Evolutionary conservation across 208 protist species (phyloP).

Genomic region (Balamuthia mandrillaris): DNA sequence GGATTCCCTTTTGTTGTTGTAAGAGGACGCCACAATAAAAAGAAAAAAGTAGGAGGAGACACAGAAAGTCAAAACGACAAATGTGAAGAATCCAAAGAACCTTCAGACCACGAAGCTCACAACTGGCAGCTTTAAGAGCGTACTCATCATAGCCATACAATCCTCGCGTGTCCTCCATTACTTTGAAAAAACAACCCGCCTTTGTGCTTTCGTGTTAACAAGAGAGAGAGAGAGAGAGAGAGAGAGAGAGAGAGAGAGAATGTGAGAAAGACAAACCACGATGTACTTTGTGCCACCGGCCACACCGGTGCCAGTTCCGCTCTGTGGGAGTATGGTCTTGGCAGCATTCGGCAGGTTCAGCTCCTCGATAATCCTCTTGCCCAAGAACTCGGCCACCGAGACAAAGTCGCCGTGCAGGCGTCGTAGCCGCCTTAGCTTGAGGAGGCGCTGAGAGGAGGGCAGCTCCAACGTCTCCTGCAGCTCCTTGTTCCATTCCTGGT

Average conservation of each 20-base stretch:
- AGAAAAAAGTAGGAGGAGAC: not conserved
- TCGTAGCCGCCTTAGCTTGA: no score
- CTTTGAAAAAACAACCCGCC: conserved; percentile 32
- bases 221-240: not conserved
- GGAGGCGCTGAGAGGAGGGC: no score
- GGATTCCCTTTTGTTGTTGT: not conserved
- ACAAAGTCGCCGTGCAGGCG: no score
- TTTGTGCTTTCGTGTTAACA: not conserved
- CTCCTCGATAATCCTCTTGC: not conserved
- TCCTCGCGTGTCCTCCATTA: not conserved
- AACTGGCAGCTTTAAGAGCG: not conserved
- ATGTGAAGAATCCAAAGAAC: not conserved
- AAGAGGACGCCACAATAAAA: not conserved
- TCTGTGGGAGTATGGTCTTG: not conserved
- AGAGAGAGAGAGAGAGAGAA: not conserved
- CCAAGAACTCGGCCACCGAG: conserved; percentile 10
- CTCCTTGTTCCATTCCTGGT: no score
- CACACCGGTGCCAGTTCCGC: not conserved
- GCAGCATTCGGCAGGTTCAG: not conserved
- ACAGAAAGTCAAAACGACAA: no score
- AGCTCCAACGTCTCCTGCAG: no score
- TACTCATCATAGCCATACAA: conserved; percentile 25
- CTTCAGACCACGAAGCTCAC: conserved; percentile 23
- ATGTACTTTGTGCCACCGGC: conserved; percentile 31
- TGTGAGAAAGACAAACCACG: not conserved